Conservation (phyloP, 2,329 filamentous ascomycete species). For the Emmonsia crescens region DNA sequence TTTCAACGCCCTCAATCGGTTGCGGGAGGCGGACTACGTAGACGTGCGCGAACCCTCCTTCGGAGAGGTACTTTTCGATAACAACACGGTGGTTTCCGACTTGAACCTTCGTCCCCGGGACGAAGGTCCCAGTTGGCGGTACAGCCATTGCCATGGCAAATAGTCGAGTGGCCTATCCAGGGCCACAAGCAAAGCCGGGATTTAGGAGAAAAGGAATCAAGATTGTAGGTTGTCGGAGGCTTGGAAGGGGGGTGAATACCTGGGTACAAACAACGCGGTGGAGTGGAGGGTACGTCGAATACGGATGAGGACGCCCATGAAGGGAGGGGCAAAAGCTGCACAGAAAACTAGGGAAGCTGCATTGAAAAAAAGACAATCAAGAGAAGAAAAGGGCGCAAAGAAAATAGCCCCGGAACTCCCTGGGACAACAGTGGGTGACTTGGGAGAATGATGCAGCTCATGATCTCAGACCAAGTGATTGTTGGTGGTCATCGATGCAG, state of each 20-base stretch:
- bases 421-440: not conserved
- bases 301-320: not conserved
- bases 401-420: not conserved
- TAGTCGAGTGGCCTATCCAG: constrained; percentile 15
- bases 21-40: constrained; percentile 84
- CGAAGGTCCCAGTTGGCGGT: constrained; percentile 70
- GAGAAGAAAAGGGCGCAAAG: not conserved
- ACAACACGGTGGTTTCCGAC: constrained; percentile 85
- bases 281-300: not conserved
- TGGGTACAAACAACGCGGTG: not conserved
- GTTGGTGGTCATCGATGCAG: not conserved
- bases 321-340: constrained; percentile 1
- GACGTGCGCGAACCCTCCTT: constrained; percentile 96
- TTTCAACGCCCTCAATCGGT: constrained; percentile 64
- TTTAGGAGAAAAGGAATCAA: not conserved
- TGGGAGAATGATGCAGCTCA: constrained; percentile 2
- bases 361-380: constrained; percentile 2
- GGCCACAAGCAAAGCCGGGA: not conserved
- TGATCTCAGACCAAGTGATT: not conserved
- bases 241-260: no score
- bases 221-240: not conserved
- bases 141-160: constrained; percentile 27
- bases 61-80: constrained; percentile 94
- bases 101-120: constrained; percentile 90
- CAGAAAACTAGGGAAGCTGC: not conserved